A percentile compares a stretch with the other conserved stretches of the same genome.
Evolutionary conservation across 305 asterid genomes (phyloP).

Genomic region (Nicotiana rustica): DNA sequence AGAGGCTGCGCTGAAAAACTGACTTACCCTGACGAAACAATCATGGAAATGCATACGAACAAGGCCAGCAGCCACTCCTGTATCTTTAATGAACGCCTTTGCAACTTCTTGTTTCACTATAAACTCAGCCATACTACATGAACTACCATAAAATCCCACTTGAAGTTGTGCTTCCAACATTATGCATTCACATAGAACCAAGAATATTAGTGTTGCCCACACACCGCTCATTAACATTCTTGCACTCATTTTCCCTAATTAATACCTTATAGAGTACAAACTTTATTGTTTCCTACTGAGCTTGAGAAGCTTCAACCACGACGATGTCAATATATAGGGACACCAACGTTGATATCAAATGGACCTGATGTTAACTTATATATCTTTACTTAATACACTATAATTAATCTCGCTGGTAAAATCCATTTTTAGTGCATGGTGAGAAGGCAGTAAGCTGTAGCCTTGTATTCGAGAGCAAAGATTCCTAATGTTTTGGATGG

Average conservation of each 20-base stretch:
- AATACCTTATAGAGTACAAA: neutral
- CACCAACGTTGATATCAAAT: neutral
- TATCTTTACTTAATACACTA: neutral
- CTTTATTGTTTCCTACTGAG: neutral
- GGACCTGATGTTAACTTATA: neutral
- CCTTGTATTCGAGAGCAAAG: neutral
- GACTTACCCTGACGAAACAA: constrained; percentile 53
- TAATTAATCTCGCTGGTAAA: neutral
- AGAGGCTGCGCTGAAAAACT: neutral
- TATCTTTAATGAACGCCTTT: constrained; percentile 47
- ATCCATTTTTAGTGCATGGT: constrained; percentile 33
- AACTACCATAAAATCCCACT: constrained; percentile 55
- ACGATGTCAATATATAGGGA: constrained; percentile 31
- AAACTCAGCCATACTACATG: constrained; percentile 62
- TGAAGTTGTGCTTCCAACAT: constrained; percentile 57
- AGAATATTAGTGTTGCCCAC: neutral
- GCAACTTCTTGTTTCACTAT: constrained; percentile 65
- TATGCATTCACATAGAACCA: constrained; percentile 25
- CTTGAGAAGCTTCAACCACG: constrained; percentile 3
- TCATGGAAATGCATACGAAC: constrained; percentile 62
- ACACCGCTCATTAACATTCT: neutral
- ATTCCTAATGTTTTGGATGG: constrained; percentile 19
- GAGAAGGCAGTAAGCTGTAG: constrained; percentile 42
- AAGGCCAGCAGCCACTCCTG: constrained; percentile 61
- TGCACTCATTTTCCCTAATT: constrained; percentile 36